These are phyloP conservation scores for Babesia sp. DNA, from an alignment of 169 alveolate genomes.

Conservation along the genomic window DNA sequence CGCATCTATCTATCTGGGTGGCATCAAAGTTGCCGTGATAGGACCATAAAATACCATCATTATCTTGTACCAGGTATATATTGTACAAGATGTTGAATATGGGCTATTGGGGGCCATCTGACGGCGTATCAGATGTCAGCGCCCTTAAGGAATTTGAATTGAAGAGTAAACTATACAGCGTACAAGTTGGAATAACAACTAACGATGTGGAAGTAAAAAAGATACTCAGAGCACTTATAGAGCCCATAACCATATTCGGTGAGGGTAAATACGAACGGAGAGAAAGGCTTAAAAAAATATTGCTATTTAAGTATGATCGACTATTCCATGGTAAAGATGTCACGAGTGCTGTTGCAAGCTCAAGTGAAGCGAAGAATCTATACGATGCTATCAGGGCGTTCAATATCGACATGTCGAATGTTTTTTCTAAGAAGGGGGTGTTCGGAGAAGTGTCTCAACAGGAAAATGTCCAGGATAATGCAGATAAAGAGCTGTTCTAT, in stretches of 20 bases:
- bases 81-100: slow-evolving; percentile 28
- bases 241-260: slow-evolving; percentile 79
- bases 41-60: no score
- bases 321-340: slow-evolving; percentile 63
- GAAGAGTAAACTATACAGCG: slow-evolving; percentile 69
- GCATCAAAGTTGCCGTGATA: no score
- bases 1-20: no score
- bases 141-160: slow-evolving; percentile 75
- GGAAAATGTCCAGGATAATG: slow-evolving; percentile 49
- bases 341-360: slow-evolving; percentile 46
- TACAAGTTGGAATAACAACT: slow-evolving; percentile 74
- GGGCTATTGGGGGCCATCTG: slow-evolving; percentile 45
- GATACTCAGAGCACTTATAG: slow-evolving; percentile 72
- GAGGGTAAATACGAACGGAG: slow-evolving; percentile 79
- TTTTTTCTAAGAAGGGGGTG: slow-evolving; percentile 60
- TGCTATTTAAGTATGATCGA: slow-evolving; percentile 71
- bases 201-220: slow-evolving; percentile 68
- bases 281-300: slow-evolving; percentile 70
- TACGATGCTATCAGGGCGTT: slow-evolving; percentile 69
- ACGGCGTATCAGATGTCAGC: slow-evolving; percentile 38
- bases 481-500: slow-evolving; percentile 67
- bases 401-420: slow-evolving; percentile 74
- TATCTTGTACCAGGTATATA: no score
- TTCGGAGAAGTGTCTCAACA: slow-evolving; percentile 48
- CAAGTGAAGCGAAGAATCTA: slow-evolving; percentile 74